Evolutionary conservation across 352 stramenopile genomes (phyloP).

Genomic region (Phytophthora sojae): DNA sequence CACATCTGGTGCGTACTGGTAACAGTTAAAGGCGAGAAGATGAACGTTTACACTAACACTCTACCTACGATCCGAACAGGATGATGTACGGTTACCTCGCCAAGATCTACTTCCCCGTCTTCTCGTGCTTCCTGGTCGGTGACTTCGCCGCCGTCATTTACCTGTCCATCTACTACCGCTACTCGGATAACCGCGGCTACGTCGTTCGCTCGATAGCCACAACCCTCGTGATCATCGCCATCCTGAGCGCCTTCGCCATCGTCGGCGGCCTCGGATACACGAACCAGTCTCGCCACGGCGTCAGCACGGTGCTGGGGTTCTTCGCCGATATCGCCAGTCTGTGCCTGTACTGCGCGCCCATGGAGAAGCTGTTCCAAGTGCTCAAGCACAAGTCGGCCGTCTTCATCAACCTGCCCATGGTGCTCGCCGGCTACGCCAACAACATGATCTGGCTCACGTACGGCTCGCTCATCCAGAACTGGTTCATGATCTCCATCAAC

Average conservation of each 20-base stretch:
- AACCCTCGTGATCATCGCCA: slow-evolving; percentile 24
- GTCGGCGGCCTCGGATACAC: slow-evolving; percentile 42
- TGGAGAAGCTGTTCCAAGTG: slow-evolving; percentile 52
- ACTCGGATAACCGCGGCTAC: slow-evolving; percentile 36
- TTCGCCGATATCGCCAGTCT: slow-evolving; percentile 51
- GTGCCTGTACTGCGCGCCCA: slow-evolving; percentile 54
- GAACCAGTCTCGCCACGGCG: slow-evolving; percentile 36
- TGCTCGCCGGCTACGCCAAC: slow-evolving; percentile 47
- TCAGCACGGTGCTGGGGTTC: slow-evolving; percentile 43
- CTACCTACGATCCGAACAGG: neutral
- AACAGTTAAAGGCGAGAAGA: neutral
- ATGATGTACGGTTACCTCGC: slow-evolving; percentile 53
- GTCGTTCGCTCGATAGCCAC: slow-evolving; percentile 23
- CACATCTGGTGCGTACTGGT: slow-evolving; percentile 31
- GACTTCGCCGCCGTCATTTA: slow-evolving; percentile 39
- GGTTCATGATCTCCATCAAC: slow-evolving; percentile 50
- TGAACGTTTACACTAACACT: slow-evolving; percentile 3
- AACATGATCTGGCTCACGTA: slow-evolving; percentile 65
- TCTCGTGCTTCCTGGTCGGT: slow-evolving; percentile 44
- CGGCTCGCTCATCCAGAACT: slow-evolving; percentile 41
- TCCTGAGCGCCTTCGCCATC: slow-evolving; percentile 50
- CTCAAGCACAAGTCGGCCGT: slow-evolving; percentile 50
- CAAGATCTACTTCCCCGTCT: slow-evolving; percentile 47
- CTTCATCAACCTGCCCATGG: slow-evolving; percentile 61
- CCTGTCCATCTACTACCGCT: slow-evolving; percentile 41